phyloP scores from a whole-genome alignment of 169 alveolate species.

The Plasmodium fragile region DNA sequence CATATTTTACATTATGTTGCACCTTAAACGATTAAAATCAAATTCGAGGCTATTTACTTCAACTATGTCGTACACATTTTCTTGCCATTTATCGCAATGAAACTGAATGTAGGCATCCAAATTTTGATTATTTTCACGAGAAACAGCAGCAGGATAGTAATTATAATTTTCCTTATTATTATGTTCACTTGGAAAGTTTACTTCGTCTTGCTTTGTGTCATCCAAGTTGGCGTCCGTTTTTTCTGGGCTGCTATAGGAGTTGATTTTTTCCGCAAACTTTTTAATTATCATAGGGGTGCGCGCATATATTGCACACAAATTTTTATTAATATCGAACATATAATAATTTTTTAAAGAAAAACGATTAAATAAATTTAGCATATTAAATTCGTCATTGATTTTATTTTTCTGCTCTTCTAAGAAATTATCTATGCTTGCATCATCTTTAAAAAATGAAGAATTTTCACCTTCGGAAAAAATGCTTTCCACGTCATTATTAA shows the following conservation, averaged over 20 bases:
- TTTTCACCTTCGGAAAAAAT: conserved; percentile 66
- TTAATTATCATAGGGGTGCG: conserved; percentile 73
- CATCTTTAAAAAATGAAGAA: conserved; percentile 50
- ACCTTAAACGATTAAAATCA: conserved; percentile 56
- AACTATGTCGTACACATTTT: conserved; percentile 72
- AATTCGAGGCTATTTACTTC: conserved; percentile 74
- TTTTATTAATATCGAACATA: conserved; percentile 58
- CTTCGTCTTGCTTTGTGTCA: background rate
- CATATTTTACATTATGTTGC: conserved; percentile 51
- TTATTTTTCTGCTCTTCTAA: conserved; percentile 50
- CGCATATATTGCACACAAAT: conserved; percentile 62
- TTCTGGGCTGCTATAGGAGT: conserved; percentile 30
- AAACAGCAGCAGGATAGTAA: background rate
- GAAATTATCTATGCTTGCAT: conserved; percentile 48
- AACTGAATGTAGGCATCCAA: conserved; percentile 70
- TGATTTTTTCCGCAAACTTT: conserved; percentile 68
- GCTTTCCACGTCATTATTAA: conserved; percentile 50
- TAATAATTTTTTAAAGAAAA: conserved; percentile 72
- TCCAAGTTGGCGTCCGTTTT: background rate
- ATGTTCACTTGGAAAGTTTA: conserved; percentile 15
- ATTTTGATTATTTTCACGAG: conserved; percentile 32
- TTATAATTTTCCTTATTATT: conserved; percentile 23
- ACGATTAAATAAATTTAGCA: conserved; percentile 39
- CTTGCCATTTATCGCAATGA: conserved; percentile 77
- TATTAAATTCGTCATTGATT: conserved; percentile 41